phyloP scores from a whole-genome alignment of 345 rosid genomes.

The Eucalyptus polyanthemos region DNA sequence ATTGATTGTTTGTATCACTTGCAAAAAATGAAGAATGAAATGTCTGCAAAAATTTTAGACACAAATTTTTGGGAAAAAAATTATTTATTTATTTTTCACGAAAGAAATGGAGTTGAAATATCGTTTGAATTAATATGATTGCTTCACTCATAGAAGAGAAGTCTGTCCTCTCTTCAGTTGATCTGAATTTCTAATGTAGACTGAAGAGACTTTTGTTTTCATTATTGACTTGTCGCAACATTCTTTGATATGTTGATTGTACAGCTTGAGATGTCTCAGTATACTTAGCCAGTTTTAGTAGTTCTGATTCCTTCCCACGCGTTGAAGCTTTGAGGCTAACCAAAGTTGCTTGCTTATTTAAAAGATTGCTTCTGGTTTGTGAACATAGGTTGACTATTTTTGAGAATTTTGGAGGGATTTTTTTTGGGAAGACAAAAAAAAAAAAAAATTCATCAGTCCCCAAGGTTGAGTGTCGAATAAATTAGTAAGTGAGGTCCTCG shows the following conservation, averaged over 20 bases:
- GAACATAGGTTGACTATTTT: not conserved
- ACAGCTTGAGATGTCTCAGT: not conserved
- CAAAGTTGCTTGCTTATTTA: not conserved
- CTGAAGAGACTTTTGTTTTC: not conserved
- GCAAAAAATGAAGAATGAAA: too few species aligned
- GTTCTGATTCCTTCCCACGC: not conserved
- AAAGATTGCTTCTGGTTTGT: not conserved
- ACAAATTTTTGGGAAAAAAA: too few species aligned
- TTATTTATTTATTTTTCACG: rapidly evolving
- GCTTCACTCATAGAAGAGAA: not conserved
- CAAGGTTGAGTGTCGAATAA: rapidly evolving
- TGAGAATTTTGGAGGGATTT: not conserved
- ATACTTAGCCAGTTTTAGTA: not conserved
- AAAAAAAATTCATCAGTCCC: not conserved
- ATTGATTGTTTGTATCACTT: too few species aligned
- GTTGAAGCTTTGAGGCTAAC: not conserved
- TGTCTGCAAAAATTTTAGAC: rapidly evolving
- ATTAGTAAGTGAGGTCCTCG: not conserved
- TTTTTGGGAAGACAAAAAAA: not conserved
- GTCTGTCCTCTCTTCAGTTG: not conserved
- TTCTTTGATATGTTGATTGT: not conserved
- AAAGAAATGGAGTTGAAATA: rapidly evolving
- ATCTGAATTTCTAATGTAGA: not conserved
- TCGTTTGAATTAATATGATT: not conserved
- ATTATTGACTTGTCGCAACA: not conserved